A percentile compares a stretch with the other conserved stretches of the same genome.
These are phyloP conservation scores for Globisporangium solare DNA, from an alignment of 352 stramenopile genomes.

Conservation along the genomic window DNA sequence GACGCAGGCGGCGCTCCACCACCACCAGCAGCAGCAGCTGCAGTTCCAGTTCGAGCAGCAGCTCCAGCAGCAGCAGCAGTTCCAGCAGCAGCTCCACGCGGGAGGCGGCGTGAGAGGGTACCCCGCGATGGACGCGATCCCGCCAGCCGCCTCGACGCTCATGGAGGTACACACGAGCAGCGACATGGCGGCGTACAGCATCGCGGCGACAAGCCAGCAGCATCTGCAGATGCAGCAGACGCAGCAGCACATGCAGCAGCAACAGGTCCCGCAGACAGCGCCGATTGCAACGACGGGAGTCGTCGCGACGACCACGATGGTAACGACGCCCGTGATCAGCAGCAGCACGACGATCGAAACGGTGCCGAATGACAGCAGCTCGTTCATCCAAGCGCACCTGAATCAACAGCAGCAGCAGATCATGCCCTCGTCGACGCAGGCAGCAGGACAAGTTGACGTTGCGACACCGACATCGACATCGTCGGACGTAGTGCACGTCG, in stretches of 20 bases:
- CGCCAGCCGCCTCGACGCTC: conserved; percentile 4
- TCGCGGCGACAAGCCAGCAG: neutral
- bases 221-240: neutral
- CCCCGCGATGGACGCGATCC: conserved; percentile 5
- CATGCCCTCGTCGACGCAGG: no score
- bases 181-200: conserved; percentile 1
- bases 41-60: conserved; percentile 25
- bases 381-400: no score
- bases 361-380: no score
- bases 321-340: neutral
- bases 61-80: conserved; percentile 10
- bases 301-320: conserved; percentile 4
- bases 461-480: no score
- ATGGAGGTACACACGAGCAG: conserved; percentile 7
- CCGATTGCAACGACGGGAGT: conserved; percentile 10
- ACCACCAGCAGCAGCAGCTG: conserved; percentile 12
- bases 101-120: conserved; percentile 2
- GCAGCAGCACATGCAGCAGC: conserved; percentile 16
- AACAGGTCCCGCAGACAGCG: conserved; percentile 15
- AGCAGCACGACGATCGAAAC: conserved; percentile 1
- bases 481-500: no score
- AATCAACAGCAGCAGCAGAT: no score
- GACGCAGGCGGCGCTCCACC: conserved; percentile 1
- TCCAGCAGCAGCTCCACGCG: conserved; percentile 9
- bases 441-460: no score